phyloP scores from a whole-genome alignment of 208 protist species.

The Zelonia costaricensis region DNA sequence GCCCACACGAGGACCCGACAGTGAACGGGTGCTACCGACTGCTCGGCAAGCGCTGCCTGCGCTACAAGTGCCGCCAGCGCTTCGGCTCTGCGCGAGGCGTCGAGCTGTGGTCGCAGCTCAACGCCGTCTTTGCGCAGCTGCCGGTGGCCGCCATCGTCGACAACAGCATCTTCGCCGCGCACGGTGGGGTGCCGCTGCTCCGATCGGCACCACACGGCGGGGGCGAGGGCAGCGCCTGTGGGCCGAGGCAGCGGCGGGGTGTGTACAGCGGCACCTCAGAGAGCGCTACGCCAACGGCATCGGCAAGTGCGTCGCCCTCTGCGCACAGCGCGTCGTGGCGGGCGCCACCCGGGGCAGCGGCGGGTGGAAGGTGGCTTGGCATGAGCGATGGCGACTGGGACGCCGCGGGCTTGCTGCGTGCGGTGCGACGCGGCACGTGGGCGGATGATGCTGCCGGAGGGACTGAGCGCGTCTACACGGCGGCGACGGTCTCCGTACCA shows the following conservation, averaged over 20 bases:
- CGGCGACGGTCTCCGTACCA: too few species aligned
- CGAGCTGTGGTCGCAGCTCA: conserved; percentile 68
- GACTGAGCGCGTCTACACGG: too few species aligned
- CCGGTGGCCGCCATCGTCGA: conserved; percentile 89
- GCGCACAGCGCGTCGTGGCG: too few species aligned
- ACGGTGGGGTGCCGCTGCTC: conserved; percentile 88
- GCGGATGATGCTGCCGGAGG: too few species aligned
- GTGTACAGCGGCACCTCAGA: not conserved
- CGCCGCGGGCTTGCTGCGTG: too few species aligned
- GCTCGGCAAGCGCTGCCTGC: conserved; percentile 60
- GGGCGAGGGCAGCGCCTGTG: not conserved
- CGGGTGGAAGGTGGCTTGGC: too few species aligned
- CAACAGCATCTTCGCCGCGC: conserved; percentile 74
- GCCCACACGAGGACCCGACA: conserved; percentile 81
- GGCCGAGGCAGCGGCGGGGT: not conserved
- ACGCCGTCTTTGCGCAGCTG: conserved; percentile 69
- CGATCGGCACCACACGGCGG: conserved; percentile 1
- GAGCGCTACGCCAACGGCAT: not conserved
- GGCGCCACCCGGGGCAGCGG: too few species aligned
- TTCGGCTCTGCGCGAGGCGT: conserved; percentile 61
- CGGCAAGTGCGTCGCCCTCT: too few species aligned
- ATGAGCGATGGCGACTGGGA: too few species aligned
- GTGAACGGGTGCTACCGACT: conserved; percentile 67
- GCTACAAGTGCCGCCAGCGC: conserved; percentile 62
- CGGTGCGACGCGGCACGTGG: too few species aligned